A percentile compares a stretch with the other conserved stretches of the same genome.
These are phyloP conservation scores for Naganishia sp. DNA, from an alignment of 1,284 basidiomycete genomes.

Conservation along the genomic window DNA sequence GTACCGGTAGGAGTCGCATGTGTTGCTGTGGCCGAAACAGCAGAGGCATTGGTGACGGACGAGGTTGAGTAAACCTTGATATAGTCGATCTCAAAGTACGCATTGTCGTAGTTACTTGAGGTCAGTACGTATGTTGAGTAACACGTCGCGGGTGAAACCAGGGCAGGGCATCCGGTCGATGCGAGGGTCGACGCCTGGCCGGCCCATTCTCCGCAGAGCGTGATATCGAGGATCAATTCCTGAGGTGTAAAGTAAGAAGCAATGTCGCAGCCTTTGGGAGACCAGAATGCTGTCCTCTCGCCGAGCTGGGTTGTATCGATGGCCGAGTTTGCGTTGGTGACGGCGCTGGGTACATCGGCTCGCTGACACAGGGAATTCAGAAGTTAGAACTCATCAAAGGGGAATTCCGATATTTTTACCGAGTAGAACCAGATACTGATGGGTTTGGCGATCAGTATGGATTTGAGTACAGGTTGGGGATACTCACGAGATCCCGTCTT, in stretches of 20 bases:
- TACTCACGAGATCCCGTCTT: conserved; percentile 51
- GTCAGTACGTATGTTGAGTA: conserved; percentile 68
- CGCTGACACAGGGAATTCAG: conserved; percentile 70
- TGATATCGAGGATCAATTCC: conserved; percentile 76
- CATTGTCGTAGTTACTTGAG: conserved; percentile 64
- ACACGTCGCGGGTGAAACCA: conserved; percentile 47
- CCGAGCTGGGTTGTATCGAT: conserved; percentile 74
- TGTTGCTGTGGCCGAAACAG: conserved; percentile 9
- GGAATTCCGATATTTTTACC: conserved; percentile 63
- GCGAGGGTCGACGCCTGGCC: conserved; percentile 61
- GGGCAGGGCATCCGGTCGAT: conserved; percentile 59
- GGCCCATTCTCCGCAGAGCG: conserved; percentile 86
- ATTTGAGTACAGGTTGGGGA: conserved; percentile 46
- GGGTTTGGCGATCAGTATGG: background rate
- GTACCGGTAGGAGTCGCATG: background rate
- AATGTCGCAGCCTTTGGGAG: conserved; percentile 68
- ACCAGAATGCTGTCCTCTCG: conserved; percentile 69
- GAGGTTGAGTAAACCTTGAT: conserved; percentile 54
- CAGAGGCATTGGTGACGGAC: conserved; percentile 18
- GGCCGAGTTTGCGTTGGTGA: conserved; percentile 62
- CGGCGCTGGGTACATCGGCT: conserved; percentile 69
- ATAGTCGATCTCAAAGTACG: conserved; percentile 72
- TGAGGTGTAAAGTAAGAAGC: conserved; percentile 73
- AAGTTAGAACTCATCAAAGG: conserved; percentile 57
- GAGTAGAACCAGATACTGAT: conserved; percentile 69